Evolutionary conservation across 1,139 yeast species (phyloP), one percentile per base, ranked within the genome.

Genomic region (Candida buenavistaensis): DNA sequence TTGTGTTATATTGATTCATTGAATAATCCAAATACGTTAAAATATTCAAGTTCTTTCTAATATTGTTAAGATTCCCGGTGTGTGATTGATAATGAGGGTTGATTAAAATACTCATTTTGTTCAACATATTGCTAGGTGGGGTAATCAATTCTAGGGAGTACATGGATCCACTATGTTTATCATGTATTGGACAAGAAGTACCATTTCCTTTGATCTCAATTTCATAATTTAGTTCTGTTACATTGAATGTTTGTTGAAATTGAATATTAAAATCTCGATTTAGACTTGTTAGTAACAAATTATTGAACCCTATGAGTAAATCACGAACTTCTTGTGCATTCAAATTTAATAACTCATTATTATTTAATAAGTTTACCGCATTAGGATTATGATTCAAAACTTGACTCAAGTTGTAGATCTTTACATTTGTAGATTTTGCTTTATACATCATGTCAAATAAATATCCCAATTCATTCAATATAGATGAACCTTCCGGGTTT

Each of bases 391-490:
- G 62, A 37, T 68, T 66, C 40, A 82, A 54, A 31, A 62, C 58
- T 33, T 63, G 66, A 1, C 72, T 52, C 57, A 92, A 89, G 52
- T 92, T 88, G 6, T 85, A 66, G 0, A 92, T 83, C 32, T 82
- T 85, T 65, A 62, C 86, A 78, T 54, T 71, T 33, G 74, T 72
- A 1, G 95, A 94, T 16, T 75, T 64, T 0, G 96, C 89, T 54
- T 87, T 87, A 34, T 73, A 72, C 63, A 92, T 73, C 98, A 92
- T 92, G 51, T 94, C 97, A 60, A 80, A 87, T 12, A 94, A 63
- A 43, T 89, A 87, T 0, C 96, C 98, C 32, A 90, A 63, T 52
- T 94, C 97, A 37, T 85, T 80, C 23, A 89, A 58, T 6, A 90
- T 55, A 8, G 83, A 71, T 25, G 79, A 63, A 1, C 76, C 75